phyloP scores from a whole-genome alignment of 257 asterid genomes.

The Craterostigma plantagineum region DNA sequence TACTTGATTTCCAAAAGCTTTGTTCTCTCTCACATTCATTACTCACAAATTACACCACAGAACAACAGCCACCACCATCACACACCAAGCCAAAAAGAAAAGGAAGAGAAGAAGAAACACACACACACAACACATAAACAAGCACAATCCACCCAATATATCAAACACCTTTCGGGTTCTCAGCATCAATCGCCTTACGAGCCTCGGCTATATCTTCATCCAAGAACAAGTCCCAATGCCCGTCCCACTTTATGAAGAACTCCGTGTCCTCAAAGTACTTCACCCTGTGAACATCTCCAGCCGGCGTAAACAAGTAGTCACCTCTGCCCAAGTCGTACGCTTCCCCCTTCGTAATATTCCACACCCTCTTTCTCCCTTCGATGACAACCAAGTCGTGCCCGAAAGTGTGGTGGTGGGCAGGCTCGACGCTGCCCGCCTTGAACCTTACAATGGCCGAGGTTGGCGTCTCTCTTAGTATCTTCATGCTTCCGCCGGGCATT shows the following conservation, averaged over 20 bases:
- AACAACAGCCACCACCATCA: no score
- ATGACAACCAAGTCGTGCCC: slow-evolving; percentile 80
- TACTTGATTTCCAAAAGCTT: no score
- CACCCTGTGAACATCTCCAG: slow-evolving; percentile 73
- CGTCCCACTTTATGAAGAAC: slow-evolving; percentile 92
- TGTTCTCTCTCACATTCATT: no score
- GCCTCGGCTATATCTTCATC: slow-evolving; percentile 76
- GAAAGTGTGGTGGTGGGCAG: slow-evolving; percentile 76
- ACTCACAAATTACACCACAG: no score
- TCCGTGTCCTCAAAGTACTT: slow-evolving; percentile 69
- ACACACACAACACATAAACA: no score
- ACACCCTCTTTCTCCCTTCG: slow-evolving; percentile 55
- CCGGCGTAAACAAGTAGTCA: slow-evolving; percentile 70
- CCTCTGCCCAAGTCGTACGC: slow-evolving; percentile 46
- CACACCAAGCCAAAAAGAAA: no score
- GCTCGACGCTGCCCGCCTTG: slow-evolving; percentile 69
- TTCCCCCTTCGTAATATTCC: slow-evolving; percentile 66
- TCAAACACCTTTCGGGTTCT: no score
- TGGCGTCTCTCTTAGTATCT: slow-evolving; percentile 53
- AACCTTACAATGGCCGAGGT: slow-evolving; percentile 78
- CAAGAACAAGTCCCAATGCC: slow-evolving; percentile 68
- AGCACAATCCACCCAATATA: no score
- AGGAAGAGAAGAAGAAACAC: no score
- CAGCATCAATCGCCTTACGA: slow-evolving; percentile 41
- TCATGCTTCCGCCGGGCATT: slow-evolving; percentile 84